phyloP scores from a whole-genome alignment of 2,329 filamentous ascomycete genomes.

The Ambrosiella beaveri region DNA sequence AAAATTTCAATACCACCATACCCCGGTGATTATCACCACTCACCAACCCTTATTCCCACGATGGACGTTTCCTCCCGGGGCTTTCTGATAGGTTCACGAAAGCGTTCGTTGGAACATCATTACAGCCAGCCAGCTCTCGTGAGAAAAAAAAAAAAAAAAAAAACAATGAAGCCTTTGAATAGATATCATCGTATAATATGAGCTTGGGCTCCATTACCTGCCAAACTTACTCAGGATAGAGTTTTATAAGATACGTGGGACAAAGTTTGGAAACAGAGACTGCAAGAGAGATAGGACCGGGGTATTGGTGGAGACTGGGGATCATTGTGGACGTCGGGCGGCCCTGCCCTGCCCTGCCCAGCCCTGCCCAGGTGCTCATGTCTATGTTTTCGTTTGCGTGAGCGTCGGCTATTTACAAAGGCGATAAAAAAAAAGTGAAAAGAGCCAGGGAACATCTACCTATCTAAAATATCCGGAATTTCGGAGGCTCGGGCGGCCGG shows the following conservation, averaged over 20 bases:
- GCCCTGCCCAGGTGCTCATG: background rate
- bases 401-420: too few relatives aligned
- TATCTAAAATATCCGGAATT: background rate
- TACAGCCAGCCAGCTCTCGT: background rate
- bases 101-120: background rate
- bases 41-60: background rate
- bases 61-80: background rate
- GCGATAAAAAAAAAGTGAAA: too few relatives aligned
- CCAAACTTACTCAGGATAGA: too few relatives aligned
- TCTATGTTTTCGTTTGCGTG: background rate
- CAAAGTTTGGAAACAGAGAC: too few relatives aligned
- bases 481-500: background rate
- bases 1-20: background rate
- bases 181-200: too few relatives aligned
- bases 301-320: too few relatives aligned
- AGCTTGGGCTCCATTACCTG: too few relatives aligned
- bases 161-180: too few relatives aligned
- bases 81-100: background rate
- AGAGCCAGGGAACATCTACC: background rate
- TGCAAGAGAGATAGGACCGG: too few relatives aligned
- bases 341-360: background rate
- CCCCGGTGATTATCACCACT: background rate
- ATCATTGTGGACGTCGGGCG: too few relatives aligned
- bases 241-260: too few relatives aligned
- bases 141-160: background rate